Percentiles rank a stretch among this genome's conserved stretches.
phyloP scores from a whole-genome alignment of 805 yeast species.

The Candida sakaeoensis region DNA sequence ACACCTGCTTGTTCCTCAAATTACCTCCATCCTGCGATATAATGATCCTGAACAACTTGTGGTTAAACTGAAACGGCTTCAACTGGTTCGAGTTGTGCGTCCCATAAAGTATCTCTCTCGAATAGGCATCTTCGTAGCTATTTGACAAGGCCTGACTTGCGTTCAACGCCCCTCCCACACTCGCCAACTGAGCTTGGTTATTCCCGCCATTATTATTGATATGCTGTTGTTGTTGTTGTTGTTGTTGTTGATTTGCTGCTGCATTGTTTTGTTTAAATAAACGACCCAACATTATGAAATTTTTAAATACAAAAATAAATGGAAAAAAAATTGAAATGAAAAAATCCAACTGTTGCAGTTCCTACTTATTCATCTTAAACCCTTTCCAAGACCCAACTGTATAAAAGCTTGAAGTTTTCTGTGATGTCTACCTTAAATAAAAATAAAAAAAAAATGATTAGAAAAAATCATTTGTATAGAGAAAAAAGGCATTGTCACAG shows the following conservation, averaged over 20 bases:
- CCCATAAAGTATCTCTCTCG: conserved; percentile 47
- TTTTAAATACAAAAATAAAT: no score
- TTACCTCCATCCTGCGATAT: conserved; percentile 51
- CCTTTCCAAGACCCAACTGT: no score
- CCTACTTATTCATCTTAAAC: background rate
- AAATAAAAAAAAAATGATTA: background rate
- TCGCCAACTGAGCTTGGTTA: background rate
- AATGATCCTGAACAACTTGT: conserved; percentile 37
- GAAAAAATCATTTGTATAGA: no score
- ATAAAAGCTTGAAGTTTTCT: no score
- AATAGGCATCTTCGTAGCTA: conserved; percentile 42
- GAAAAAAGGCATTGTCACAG: background rate
- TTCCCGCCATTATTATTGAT: background rate
- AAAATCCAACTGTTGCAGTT: background rate
- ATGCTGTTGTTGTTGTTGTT: conserved; percentile 6
- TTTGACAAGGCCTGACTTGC: no score
- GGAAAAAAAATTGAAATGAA: background rate
- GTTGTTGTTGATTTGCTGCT: conserved; percentile 5
- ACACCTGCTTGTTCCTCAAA: conserved; percentile 43
- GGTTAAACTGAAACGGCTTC: conserved; percentile 23
- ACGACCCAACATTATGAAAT: conserved; percentile 35
- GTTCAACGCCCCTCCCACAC: no score
- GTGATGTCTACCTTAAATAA: background rate
- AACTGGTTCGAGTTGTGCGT: conserved; percentile 26
- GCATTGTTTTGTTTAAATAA: conserved; percentile 27